Percentiles rank a stretch among this genome's conserved stretches.
These are phyloP conservation scores for Colletotrichum sp. DNA, from an alignment of 2,329 filamentous ascomycete genomes.

Conservation along the genomic window DNA sequence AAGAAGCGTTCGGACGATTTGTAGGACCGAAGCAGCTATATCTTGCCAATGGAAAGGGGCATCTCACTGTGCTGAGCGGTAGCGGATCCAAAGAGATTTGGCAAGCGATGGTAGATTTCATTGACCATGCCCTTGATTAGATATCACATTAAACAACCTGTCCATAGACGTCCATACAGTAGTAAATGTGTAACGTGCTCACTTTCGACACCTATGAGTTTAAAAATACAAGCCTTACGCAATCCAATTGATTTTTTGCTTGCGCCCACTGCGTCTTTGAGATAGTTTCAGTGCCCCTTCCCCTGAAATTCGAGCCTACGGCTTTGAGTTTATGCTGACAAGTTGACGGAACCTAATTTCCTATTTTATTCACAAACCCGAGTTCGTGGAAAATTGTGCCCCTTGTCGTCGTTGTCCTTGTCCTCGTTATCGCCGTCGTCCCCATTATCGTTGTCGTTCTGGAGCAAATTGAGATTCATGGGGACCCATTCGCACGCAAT, in stretches of 20 bases:
- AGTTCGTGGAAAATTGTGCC: background rate
- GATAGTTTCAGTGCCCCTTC: background rate
- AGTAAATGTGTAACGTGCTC: background rate
- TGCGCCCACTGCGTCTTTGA: background rate
- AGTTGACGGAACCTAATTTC: background rate
- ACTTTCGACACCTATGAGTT: background rate
- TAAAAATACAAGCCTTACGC: background rate
- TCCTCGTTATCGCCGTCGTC: no score
- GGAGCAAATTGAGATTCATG: background rate
- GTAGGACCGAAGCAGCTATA: conserved; percentile 11
- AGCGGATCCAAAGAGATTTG: background rate
- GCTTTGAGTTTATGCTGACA: background rate
- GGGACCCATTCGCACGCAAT: background rate
- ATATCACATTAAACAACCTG: background rate
- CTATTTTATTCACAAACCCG: background rate
- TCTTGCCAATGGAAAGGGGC: conserved; percentile 20
- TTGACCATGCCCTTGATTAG: background rate
- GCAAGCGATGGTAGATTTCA: background rate
- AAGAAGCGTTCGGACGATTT: background rate
- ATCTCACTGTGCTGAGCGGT: conserved; percentile 22
- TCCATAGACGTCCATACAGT: background rate
- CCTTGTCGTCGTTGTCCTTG: background rate
- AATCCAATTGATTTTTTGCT: background rate
- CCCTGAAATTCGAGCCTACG: background rate
- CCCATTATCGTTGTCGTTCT: background rate